Conservation (phyloP, 78 protist genomes). For the Dictyostelium firmibasis region DNA sequence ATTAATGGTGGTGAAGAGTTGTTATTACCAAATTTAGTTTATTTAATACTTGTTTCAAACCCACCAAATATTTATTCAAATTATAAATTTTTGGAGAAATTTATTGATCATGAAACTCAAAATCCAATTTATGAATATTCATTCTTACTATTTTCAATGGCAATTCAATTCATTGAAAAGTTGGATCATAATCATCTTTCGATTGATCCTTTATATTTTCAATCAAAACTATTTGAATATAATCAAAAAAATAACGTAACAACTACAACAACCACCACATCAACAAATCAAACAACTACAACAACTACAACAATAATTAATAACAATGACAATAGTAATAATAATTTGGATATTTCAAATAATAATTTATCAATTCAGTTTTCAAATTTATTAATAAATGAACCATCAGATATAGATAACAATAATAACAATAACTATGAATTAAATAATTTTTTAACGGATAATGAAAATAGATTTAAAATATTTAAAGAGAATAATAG, state of each 20-base stretch:
- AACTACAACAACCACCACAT: background rate
- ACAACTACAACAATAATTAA: background rate
- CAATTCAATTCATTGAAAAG: constrained; percentile 55
- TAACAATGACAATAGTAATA: background rate
- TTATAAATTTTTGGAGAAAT: constrained; percentile 23
- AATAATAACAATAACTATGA: background rate
- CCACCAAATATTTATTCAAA: constrained; percentile 59
- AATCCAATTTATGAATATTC: constrained; percentile 24
- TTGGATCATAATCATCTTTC: constrained; percentile 47
- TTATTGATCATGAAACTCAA: background rate
- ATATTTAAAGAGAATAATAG: constrained; percentile 21
- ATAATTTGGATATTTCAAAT: background rate
- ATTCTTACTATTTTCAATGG: constrained; percentile 10
- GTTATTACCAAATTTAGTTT: constrained; percentile 48
- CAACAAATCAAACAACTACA: background rate
- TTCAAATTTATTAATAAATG: constrained; percentile 1
- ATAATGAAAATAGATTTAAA: constrained; percentile 18
- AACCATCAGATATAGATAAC: background rate
- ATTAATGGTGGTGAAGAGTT: constrained; percentile 16
- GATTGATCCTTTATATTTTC: constrained; percentile 27
- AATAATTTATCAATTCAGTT: background rate
- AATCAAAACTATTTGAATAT: constrained; percentile 17
- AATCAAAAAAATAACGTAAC: background rate
- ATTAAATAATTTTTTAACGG: background rate
- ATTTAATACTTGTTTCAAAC: constrained; percentile 24